phyloP scores from a whole-genome alignment of 805 yeast genomes.

The Wickerhamiella vanderwaltii region DNA sequence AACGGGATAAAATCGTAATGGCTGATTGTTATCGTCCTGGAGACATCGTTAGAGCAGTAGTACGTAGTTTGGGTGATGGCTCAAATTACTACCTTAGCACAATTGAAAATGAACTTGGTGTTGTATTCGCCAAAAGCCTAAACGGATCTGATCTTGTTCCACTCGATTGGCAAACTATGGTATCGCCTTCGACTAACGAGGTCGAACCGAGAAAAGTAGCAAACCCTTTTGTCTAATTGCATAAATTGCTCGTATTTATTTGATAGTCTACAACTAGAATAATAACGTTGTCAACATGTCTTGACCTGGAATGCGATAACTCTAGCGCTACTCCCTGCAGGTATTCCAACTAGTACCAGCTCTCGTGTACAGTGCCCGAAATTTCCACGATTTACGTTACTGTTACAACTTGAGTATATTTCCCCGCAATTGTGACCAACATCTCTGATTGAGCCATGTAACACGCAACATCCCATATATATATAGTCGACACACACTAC shows the following conservation, averaged over 20 bases:
- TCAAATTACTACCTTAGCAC: conserved; percentile 80
- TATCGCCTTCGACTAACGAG: conserved; percentile 59
- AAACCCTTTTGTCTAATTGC: conserved; percentile 45
- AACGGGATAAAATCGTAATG: conserved; percentile 73
- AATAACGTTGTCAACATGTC: too few relatives aligned
- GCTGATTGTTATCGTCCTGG: conserved; percentile 79
- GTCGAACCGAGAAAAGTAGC: conserved; percentile 83
- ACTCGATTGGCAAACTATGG: conserved; percentile 92
- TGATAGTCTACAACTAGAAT: too few relatives aligned
- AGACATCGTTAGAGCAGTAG: conserved; percentile 75
- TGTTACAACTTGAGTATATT: too few relatives aligned
- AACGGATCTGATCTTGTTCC: conserved; percentile 76
- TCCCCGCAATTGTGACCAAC: too few relatives aligned
- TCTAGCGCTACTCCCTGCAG: too few relatives aligned
- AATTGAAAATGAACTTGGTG: conserved; percentile 85
- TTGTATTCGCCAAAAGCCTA: conserved; percentile 67
- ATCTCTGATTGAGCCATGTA: too few relatives aligned
- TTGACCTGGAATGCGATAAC: too few relatives aligned
- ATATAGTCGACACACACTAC: too few relatives aligned
- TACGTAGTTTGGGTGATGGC: conserved; percentile 85
- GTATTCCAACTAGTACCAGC: too few relatives aligned
- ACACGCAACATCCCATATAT: too few relatives aligned
- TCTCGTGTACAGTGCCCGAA: too few relatives aligned
- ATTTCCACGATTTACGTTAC: too few relatives aligned
- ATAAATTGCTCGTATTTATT: not conserved